Evolutionary conservation across 2,329 filamentous ascomycete genomes (phyloP), one percentile per base, ranked within the genome.

Genomic region (Laburnicola sp.): DNA sequence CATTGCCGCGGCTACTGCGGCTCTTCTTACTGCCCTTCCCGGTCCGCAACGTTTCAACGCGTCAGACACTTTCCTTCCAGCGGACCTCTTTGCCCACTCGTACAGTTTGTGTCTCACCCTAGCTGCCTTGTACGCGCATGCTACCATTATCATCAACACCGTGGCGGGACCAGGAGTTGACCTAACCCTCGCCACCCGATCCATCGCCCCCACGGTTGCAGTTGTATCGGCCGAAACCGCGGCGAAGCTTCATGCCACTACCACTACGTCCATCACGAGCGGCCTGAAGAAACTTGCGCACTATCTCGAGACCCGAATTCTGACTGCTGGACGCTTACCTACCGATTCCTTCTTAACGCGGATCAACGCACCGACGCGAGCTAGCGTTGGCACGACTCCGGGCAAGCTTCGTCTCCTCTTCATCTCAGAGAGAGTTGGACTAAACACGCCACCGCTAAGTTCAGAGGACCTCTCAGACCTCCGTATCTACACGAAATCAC

Each of bases 141-240:
- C 90, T 16, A 94, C 91, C 0, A 76, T 99, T 21, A 90, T 91
- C 25, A 82, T 99, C 64, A 97, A 90, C 74, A 94, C 91, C 0
- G 91, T 96, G 25, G 88, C 91, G 11, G 88, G 88, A 5, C 81
- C 83, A 31, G 83, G 83, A 8, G 80, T 88, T 9, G 85, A 94
- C 66, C 80, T 97, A 32, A 77, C 80, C 16, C 75, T 91, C 22
- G 90, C 91, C 22, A 88, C 88, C 22, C 82, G 85, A 52, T 85
- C 86, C 40, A 78, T 95, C 34, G 83, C 88, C 0, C 93, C 93
- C 1, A 97, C 92, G 3, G 82, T 97, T 51, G 78, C 97, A 47
- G 85, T 95, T 36, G 85, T 89, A 6, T 89, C 88, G 2, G 86
- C 92, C 0, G 81, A 86, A 50, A 88, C 89, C 1, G 81, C 95